Evolutionary conservation across 2,329 filamentous ascomycete species (phyloP), one percentile per base, ranked within the genome.

Genomic region (Ophiocordyceps camponoti-saundersi): DNA sequence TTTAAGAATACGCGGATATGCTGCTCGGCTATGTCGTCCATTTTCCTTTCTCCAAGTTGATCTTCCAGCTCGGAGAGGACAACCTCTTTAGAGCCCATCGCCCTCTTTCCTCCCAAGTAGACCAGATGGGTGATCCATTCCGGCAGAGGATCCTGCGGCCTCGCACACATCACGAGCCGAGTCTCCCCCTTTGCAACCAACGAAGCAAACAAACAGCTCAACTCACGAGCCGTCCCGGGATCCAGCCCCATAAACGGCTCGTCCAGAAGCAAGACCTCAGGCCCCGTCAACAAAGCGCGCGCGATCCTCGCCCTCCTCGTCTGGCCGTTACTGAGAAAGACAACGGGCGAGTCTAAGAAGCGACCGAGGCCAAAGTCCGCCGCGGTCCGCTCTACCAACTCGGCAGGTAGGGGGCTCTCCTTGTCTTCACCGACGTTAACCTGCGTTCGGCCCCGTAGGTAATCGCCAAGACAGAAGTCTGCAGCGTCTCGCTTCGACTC

Each of bases 241-340:
- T 96, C 92, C 16, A 98, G 70, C 0, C 92, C 90, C 85, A 95
- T 94, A 58, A 95, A 95, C 1, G 92, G 90, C 56, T 95, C 90
- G 63, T 98, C 92, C 2, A 95, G 70, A 46, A 96, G 70, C 50
- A 98, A 59, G 12, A 95, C 73, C 61, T 93, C 84, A 0, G 92
- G 92, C 46, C 74, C 73, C 7, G 71, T 79, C 49, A 96, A 70
- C 45, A 98, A 65, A 0, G 89, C 88, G 55, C 87, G 85, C 2
- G 88, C 92, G 53, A 98, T 95, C 51, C 86, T 78, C 8, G 90
- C 85, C 47, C 92, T 71, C 52, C 90, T 72, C 7, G 85, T 90
- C 64, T 98, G 92, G 0, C 92, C 92, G 62, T 96, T 95, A 60
- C 88, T 95, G 47, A 98, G 65, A 60, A 92, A 94, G 22, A 85